Evolutionary conservation across 2,329 filamentous ascomycete species (phyloP).

Genomic region (Drechslerella coelobrocha): DNA sequence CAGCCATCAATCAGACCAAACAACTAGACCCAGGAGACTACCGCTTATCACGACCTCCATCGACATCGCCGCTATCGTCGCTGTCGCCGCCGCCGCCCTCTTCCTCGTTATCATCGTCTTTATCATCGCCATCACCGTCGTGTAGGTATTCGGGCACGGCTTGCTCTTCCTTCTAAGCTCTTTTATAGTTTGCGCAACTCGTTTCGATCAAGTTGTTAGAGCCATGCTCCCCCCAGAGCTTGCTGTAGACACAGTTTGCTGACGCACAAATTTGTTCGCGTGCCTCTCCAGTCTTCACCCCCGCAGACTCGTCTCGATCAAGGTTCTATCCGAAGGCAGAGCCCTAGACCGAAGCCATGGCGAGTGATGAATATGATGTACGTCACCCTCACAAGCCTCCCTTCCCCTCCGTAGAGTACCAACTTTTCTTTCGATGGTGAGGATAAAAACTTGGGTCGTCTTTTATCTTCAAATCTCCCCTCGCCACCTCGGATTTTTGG

Average conservation of each 20-base stretch:
- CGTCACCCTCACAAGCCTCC: constrained; percentile 60
- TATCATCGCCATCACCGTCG: background rate
- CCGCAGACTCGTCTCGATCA: background rate
- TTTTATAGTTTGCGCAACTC: background rate
- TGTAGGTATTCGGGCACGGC: background rate
- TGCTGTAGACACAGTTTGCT: background rate
- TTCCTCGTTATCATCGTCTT: background rate
- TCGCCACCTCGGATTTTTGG: constrained; percentile 20
- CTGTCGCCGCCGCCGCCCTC: background rate
- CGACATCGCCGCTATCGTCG: too few species aligned
- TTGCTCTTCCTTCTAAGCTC: background rate
- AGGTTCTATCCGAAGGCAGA: constrained; percentile 4
- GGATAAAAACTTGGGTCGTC: background rate
- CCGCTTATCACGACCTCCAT: too few species aligned
- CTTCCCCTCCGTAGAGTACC: constrained; percentile 3
- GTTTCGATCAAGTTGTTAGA: background rate
- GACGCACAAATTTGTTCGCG: constrained; percentile 20
- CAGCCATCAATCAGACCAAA: background rate
- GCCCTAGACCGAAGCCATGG: constrained; percentile 69
- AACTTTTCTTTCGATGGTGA: constrained; percentile 51
- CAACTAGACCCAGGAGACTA: background rate
- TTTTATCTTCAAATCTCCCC: constrained; percentile 34
- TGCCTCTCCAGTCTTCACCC: constrained; percentile 6
- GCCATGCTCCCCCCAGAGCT: background rate
- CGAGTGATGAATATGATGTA: constrained; percentile 99